Base-by-base conservation (phyloP, 2,329 filamentous ascomycete species). In the Arthroderma uncinatum region DNA sequence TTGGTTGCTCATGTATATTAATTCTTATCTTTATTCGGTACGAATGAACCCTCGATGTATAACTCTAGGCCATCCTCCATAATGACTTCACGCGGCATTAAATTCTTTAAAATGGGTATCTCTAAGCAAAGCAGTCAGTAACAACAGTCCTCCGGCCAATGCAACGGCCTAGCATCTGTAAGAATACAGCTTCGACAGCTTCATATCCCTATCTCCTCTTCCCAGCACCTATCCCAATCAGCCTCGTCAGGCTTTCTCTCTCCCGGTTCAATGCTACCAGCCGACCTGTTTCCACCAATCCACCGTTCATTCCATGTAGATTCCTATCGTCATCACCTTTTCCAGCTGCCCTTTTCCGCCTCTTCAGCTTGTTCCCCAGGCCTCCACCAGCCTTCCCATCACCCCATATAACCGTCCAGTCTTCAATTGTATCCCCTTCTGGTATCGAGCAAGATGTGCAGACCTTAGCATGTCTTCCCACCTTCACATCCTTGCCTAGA, bases 361-460 rank as follows among this genome's bases (percentile, higher is more conserved):
- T 62, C 33, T 68, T 64, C 62, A 73, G 66, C 16, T 69, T 69
- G 44, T 62, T 55, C 14, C 66, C 57, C 7, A 44, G 28, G 4
- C 25, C 23, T 19, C 53, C 58, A n/a, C 40, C 40, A 10, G 4
- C 40, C 21, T 23, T 42, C 40, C 84, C 84, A 58, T 81, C 79
- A 0, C 85, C 84, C 70, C 82, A 89, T 21, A 89, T 74, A 4
- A 90, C 85, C 0, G 82, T 85, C 67, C 80, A 82, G 59, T 89
- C 85, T 0, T 80, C 80, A 0, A 91, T 66, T 9, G 75, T 71
- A 33, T 82, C 79, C 0, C 80, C 79, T 8, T 82, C 79, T 0
- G 73, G 70, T 42, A 90, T 74, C 25, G 78, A 74, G 23, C 80
- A 84, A 59, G 81, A 76, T 0, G 86, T 79, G 6, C 86, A 84